Evolutionary conservation across 2,329 filamentous ascomycete species (phyloP).

Genomic region (Pyrenophora tritici-repentis): DNA sequence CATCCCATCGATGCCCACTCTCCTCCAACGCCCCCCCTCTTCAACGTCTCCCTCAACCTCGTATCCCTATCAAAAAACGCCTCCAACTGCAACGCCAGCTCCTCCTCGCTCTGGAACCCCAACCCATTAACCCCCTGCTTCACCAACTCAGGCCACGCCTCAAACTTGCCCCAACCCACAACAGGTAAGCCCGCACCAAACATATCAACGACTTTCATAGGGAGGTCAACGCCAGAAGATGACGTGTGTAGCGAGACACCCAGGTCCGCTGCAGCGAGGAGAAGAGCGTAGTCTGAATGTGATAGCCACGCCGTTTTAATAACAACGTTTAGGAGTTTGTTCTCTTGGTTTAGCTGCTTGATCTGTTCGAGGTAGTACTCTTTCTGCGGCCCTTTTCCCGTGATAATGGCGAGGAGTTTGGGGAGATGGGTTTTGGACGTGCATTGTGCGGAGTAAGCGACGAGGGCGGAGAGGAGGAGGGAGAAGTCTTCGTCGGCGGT

Average conservation of each 20-base stretch:
- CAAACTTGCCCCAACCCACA: slow-evolving; percentile 80
- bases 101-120: slow-evolving; percentile 75
- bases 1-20: slow-evolving; percentile 80
- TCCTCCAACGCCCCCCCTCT: slow-evolving; percentile 75
- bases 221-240: slow-evolving; percentile 90
- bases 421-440: slow-evolving; percentile 60
- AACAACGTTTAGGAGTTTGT: slow-evolving; percentile 70
- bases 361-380: slow-evolving; percentile 73
- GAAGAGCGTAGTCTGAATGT: slow-evolving; percentile 78
- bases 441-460: slow-evolving; percentile 67
- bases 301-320: slow-evolving; percentile 85
- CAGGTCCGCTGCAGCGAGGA: slow-evolving; percentile 84
- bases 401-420: slow-evolving; percentile 83
- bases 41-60: slow-evolving; percentile 64
- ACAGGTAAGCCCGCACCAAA: slow-evolving; percentile 94
- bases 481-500: slow-evolving; percentile 96
- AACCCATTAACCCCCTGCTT: slow-evolving; percentile 83
- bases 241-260: slow-evolving; percentile 92
- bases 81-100: slow-evolving; percentile 67
- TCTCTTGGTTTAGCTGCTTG: slow-evolving; percentile 61
- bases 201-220: slow-evolving; percentile 99
- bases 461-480: slow-evolving; percentile 80
- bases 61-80: slow-evolving; percentile 64
- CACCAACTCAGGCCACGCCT: slow-evolving; percentile 90
- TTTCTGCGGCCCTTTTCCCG: slow-evolving; percentile 88